A percentile compares a stretch with the other conserved stretches of the same genome.
Conservation (phyloP, 2,329 filamentous ascomycete genomes). For the Zymoseptoria tritici region DNA sequence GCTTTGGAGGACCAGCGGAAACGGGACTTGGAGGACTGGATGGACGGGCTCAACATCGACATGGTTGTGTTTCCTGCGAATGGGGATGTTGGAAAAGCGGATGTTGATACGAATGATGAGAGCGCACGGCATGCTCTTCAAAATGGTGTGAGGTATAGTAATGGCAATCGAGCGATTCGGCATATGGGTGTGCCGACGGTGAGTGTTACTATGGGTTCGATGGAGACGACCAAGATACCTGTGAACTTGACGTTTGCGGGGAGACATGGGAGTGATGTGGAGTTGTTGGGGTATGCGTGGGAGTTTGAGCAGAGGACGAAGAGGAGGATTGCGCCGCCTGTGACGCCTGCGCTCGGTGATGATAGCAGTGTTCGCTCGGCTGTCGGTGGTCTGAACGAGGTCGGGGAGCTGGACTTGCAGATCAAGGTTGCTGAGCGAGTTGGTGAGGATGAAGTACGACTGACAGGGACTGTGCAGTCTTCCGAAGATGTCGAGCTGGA, state of each 20-base stretch:
- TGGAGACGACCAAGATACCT: conserved; percentile 43
- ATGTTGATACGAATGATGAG: conserved; percentile 37
- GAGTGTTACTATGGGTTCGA: conserved; percentile 47
- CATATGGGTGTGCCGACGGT: conserved; percentile 50
- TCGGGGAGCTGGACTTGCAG: not conserved
- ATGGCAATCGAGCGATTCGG: conserved; percentile 47
- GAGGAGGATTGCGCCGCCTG: conserved; percentile 18
- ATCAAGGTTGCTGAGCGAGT: not conserved
- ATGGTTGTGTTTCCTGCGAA: conserved; percentile 44
- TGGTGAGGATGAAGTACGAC: not conserved
- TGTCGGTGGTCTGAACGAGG: not conserved
- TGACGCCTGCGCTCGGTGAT: conserved; percentile 19
- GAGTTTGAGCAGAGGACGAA: conserved; percentile 23
- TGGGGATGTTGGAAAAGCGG: conserved; percentile 44
- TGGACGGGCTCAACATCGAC: conserved; percentile 43
- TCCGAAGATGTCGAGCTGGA: conserved; percentile 2
- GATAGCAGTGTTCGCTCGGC: conserved; percentile 10
- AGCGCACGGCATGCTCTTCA: conserved; percentile 34
- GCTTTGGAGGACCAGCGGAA: conserved; percentile 45
- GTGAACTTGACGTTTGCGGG: conserved; percentile 48
- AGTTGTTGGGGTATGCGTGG: conserved; percentile 24
- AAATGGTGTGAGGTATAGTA: conserved; percentile 49
- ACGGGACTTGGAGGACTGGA: conserved; percentile 44
- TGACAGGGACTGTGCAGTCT: not conserved
- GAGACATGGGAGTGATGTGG: conserved; percentile 41